These are phyloP conservation scores for Tricholomella constricta DNA, from an alignment of 768 basidiomycete species.

Conservation along the genomic window DNA sequence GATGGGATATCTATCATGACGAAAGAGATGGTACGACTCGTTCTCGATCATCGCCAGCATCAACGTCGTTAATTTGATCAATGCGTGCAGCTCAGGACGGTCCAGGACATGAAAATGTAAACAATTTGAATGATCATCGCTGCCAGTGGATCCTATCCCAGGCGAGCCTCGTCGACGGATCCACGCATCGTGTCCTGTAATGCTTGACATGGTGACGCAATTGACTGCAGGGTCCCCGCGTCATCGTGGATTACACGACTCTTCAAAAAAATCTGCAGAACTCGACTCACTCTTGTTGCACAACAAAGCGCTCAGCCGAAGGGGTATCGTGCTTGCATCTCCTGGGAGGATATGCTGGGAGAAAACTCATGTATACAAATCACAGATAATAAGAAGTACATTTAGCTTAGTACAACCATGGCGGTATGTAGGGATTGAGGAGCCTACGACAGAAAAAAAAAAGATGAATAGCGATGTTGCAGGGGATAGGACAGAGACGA, in stretches of 20 bases:
- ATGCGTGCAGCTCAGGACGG: background rate
- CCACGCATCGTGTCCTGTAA: conserved; percentile 1
- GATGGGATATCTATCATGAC: too few relatives aligned
- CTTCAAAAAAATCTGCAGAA: background rate
- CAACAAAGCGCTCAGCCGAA: too few relatives aligned
- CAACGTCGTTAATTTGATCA: too few relatives aligned
- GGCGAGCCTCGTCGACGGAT: conserved; percentile 9
- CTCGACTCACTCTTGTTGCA: conserved; percentile 9
- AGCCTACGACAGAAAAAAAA: background rate
- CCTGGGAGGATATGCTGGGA: too few relatives aligned
- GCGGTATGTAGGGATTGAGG: background rate
- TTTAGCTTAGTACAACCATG: background rate
- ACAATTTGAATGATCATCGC: conserved; percentile 12
- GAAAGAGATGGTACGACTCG: too few relatives aligned
- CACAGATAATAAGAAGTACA: background rate
- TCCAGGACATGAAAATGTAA: background rate
- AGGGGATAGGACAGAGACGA: background rate
- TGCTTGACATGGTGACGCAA: background rate
- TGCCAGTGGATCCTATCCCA: conserved; percentile 4
- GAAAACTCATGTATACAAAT: background rate
- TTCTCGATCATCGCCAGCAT: too few relatives aligned
- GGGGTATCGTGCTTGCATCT: too few relatives aligned
- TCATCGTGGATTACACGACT: too few relatives aligned
- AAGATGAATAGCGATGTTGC: background rate
- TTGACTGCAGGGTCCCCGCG: background rate